Percentiles rank a stretch among this genome's conserved stretches.
phyloP scores from a whole-genome alignment of 2,329 filamentous ascomycete species.

The Exophiala sideris region DNA sequence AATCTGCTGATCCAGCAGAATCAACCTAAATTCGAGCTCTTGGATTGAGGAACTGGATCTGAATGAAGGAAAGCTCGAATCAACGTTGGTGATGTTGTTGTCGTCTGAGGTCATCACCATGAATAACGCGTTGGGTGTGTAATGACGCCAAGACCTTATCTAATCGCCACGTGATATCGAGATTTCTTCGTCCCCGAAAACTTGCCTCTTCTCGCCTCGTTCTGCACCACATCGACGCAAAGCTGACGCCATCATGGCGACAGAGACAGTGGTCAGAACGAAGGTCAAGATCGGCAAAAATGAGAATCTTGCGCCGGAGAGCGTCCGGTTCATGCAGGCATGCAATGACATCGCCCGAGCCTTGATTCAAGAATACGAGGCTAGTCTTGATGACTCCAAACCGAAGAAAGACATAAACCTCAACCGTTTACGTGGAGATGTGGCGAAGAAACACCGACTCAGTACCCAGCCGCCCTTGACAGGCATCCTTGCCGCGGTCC shows the following conservation, averaged over 20 bases:
- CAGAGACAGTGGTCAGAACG: slow-evolving; percentile 54
- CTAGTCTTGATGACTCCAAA: slow-evolving; percentile 67
- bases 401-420: slow-evolving; percentile 86
- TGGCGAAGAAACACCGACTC: slow-evolving; percentile 89
- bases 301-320: slow-evolving; percentile 79
- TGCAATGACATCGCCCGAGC: slow-evolving; percentile 94
- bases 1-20: too few relatives aligned
- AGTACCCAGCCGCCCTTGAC: slow-evolving; percentile 86
- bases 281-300: slow-evolving; percentile 60
- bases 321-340: slow-evolving; percentile 87
- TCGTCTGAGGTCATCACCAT: too few relatives aligned
- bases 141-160: too few relatives aligned
- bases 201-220: not conserved
- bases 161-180: too few relatives aligned
- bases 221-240: too few relatives aligned
- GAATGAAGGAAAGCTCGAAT: too few relatives aligned
- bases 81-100: too few relatives aligned
- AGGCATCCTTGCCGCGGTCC: slow-evolving; percentile 94
- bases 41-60: too few relatives aligned
- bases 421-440: slow-evolving; percentile 79
- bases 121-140: too few relatives aligned
- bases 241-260: slow-evolving; percentile 49
- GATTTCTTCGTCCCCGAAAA: not conserved
- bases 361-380: slow-evolving; percentile 90
- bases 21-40: too few relatives aligned